Percentiles rank a stretch among this genome's conserved stretches.
These are phyloP conservation scores for Puccinia polysora DNA, from an alignment of 1,284 basidiomycete genomes.

Conservation along the genomic window DNA sequence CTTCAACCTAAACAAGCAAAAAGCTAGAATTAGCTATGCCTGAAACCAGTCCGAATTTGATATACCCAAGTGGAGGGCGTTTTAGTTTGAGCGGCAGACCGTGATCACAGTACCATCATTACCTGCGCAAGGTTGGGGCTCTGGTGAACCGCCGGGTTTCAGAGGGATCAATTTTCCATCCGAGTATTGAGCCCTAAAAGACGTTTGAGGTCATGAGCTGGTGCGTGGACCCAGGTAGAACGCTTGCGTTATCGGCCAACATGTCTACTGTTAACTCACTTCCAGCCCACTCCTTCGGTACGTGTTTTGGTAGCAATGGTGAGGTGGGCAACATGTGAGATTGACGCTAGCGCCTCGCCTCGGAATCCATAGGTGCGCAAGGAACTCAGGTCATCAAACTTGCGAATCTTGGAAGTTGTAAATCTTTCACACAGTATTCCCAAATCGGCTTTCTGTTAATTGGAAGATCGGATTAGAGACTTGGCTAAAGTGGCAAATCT, in stretches of 20 bases:
- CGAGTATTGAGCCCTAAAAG: constrained; percentile 29
- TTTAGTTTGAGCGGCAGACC: constrained; percentile 56
- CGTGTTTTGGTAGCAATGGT: constrained; percentile 84
- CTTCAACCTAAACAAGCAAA: constrained; percentile 66
- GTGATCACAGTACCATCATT: constrained; percentile 89
- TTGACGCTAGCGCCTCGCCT: constrained; percentile 93
- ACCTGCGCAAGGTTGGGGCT: constrained; percentile 84
- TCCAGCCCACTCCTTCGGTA: constrained; percentile 76
- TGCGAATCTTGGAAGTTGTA: constrained; percentile 86
- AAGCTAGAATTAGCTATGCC: constrained; percentile 1
- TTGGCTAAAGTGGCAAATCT: neutral
- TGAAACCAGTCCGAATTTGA: neutral
- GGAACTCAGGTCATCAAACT: constrained; percentile 78
- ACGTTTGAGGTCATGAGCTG: too few species aligned
- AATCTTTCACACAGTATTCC: constrained; percentile 89
- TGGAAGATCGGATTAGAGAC: neutral
- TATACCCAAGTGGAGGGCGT: neutral
- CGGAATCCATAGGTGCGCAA: constrained; percentile 93
- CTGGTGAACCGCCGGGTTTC: constrained; percentile 64
- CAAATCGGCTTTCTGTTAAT: constrained; percentile 64
- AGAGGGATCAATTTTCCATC: constrained; percentile 56
- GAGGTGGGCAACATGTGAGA: constrained; percentile 88
- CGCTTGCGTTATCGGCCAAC: neutral
- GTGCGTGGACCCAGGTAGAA: neutral
- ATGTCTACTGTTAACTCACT: constrained; percentile 63